Evolutionary conservation across 495 filamentous ascomycete genomes (phyloP), one percentile per base, ranked within the genome.

Genomic region (Pseudevernia furfuracea): DNA sequence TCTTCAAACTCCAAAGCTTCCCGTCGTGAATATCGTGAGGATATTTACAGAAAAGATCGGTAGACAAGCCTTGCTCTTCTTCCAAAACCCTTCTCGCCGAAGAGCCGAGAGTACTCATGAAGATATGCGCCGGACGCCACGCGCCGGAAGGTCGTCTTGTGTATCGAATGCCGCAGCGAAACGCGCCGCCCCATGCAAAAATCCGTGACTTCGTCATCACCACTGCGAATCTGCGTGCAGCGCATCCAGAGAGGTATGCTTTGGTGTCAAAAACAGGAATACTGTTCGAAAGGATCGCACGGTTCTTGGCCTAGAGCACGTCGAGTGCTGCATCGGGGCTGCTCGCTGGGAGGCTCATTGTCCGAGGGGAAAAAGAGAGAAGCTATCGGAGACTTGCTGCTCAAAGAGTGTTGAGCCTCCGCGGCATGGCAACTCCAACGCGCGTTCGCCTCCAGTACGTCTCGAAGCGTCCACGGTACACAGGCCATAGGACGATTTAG

Each of bases 401-500:
- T 49, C 23, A 49, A 23, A 12, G 25, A 25, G 3, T 49, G 3
- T 49, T 12, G 46, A 28, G 23, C 23, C 14, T 0, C 23, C 23
- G 11, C 25, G n/a, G 1, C 5, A 23, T 25, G 25, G 23, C 19
- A 23, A 46, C 12, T n/a, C 8, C 19, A 23, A 23, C 4, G 44
- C 10, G 8, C 8, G n/a, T n/a, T 28, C 46, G 11, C 46, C 23
- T 14, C 10, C 23, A 25, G 14, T 10, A 28, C 23, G 25, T 12
- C 23, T 28, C 10, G 46, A 28, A 28, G 25, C 12, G 46, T 28
- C 44, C 44, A 36, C 92, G 89, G 70, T 97, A 99, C 19, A 93
- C 88, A 1, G 95, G 95, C 95, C 95, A 99, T n/a, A 99, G 81
- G n/a, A 21, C 95, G 94, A 1, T 92, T 91, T 12, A 96, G 85